phyloP scores from a whole-genome alignment of 306 rosid species.

The Casuarina glauca region DNA sequence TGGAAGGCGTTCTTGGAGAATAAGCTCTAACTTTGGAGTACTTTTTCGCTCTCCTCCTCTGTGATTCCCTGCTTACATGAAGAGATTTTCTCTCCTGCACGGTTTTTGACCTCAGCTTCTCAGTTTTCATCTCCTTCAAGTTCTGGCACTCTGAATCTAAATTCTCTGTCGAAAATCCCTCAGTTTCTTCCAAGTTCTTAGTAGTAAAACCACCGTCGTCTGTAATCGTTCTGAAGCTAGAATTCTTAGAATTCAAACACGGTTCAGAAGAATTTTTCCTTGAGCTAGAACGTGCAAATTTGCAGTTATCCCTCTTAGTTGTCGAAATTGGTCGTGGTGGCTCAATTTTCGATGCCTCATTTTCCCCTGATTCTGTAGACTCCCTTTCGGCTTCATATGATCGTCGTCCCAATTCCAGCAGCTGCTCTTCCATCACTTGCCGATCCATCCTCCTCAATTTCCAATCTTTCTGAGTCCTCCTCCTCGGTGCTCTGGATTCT shows the following conservation, averaged over 20 bases:
- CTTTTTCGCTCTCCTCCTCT: slow-evolving; percentile 52
- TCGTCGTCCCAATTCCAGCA: slow-evolving; percentile 37
- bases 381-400: slow-evolving; percentile 31
- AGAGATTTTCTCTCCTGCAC: slow-evolving; percentile 54
- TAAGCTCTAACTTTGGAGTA: slow-evolving; percentile 49
- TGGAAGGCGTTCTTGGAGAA: slow-evolving; percentile 70
- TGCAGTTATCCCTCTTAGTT: slow-evolving; percentile 19
- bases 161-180: slow-evolving; percentile 17
- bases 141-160: slow-evolving; percentile 31
- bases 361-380: slow-evolving; percentile 34
- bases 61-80: slow-evolving; percentile 57
- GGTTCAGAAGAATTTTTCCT: slow-evolving; percentile 35
- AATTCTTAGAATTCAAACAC: slow-evolving; percentile 29
- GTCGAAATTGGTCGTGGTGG: slow-evolving; percentile 45
- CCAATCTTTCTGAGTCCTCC: slow-evolving; percentile 31
- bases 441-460: slow-evolving; percentile 33
- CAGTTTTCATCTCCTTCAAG: slow-evolving; percentile 37
- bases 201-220: slow-evolving; percentile 28
- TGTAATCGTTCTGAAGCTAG: slow-evolving; percentile 32
- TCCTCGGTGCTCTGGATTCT: slow-evolving; percentile 45
- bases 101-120: slow-evolving; percentile 47
- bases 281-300: slow-evolving; percentile 20
- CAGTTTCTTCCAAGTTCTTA: slow-evolving; percentile 24
- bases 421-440: slow-evolving; percentile 32
- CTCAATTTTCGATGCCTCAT: slow-evolving; percentile 34